Base-by-base conservation (phyloP, 2,329 filamentous ascomycete species). In the Dactylellina sp. region DNA sequence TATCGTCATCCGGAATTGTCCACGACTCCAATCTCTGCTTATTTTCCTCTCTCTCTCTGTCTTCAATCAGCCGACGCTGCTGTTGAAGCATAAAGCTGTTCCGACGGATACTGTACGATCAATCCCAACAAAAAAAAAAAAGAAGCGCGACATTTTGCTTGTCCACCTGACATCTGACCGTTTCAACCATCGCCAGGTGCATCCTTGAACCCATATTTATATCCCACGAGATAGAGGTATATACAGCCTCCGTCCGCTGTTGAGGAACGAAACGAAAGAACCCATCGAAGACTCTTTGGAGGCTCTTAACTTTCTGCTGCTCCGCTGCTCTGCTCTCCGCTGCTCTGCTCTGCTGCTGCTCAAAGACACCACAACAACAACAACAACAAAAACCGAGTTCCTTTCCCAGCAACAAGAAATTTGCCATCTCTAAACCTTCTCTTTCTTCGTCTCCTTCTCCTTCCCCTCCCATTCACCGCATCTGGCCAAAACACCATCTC, bases 401-500 rank as follows among this genome's bases (percentile, higher is more conserved):
- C 59, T 44, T 63, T 35, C 18, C 9, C 46, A 50, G 20, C 57
- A 62, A 39, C 55, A 60, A 53, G 42, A 63, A 63, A 63, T 63
- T 63, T 63, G 59, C 59, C 59, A 63, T 63, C 59, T 44, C 28
- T 42, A 25, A 44, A 42, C 37, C 35, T 56, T 24, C 35, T 42
- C 20, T 25, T 42, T 25, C 22, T 42, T 22, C 20, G 24, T 16
- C 35, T 56, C 52, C 53, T 57, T 50, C 39, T 40, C 18, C 25
- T 50, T 24, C 25, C 18, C 44, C 42, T 52, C 52, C 44, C 46
- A 57, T 71, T 71, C 66, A 57, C 66, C 66, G 66, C 66, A 71
- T 71, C 59, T 63, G 66, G 35, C 66, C 59, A 57, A n/a, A 62
- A 56, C 57, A 16, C 47, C 46, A 62, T 68, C 63, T 46, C 50